Base-by-base conservation (phyloP, 2,329 filamentous ascomycete species). In the Pseudopyricularia javanii region DNA sequence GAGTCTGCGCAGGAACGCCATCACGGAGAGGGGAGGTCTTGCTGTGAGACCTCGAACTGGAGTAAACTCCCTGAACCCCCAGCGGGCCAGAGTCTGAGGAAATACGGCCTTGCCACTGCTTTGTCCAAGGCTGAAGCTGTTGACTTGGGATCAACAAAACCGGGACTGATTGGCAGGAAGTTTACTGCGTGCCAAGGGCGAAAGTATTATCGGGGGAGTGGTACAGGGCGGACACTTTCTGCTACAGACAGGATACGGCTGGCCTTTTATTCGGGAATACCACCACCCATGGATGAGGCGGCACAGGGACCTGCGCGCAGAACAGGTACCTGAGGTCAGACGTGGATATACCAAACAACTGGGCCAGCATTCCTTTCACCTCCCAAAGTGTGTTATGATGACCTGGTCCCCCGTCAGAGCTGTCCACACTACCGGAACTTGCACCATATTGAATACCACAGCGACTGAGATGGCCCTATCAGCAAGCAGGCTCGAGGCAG, bases 1-100 rank as follows among this genome's bases (percentile, higher is more conserved):
- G 30, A 66, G 48, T 60, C 65, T 69, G 56, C 62, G 62, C 33
- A 68, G 54, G 15, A 28, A 17, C 2, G 26, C n/a, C 49, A 51
- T 51, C 8, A 8, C 17, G 14, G 22, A 17, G 20, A n/a, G 3
- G 4, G 20, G 15, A 5, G 20, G 22, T n/a, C n/a, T n/a, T n/a
- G n/a, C n/a, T n/a, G n/a, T n/a, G n/a, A n/a, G n/a, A n/a, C n/a
- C n/a, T n/a, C n/a, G n/a, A n/a, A n/a, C n/a, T n/a, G 43, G 20
- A 11, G 43, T 5, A 5, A 20, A 8, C 12, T 6, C 43, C 20
- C 20, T 47, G 28, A 30, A 9, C 28, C 28, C 9, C 28, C 5
- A 9, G 9, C 28, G 28, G 28, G 28, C 28, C 28, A 30, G 28
- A 30, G 4, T 2, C 8, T 26, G 43, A 26, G 22, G 43, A 24